Evolutionary conservation across 75 land plant species (phyloP).

Genomic region (Ceratopteris richardii): DNA sequence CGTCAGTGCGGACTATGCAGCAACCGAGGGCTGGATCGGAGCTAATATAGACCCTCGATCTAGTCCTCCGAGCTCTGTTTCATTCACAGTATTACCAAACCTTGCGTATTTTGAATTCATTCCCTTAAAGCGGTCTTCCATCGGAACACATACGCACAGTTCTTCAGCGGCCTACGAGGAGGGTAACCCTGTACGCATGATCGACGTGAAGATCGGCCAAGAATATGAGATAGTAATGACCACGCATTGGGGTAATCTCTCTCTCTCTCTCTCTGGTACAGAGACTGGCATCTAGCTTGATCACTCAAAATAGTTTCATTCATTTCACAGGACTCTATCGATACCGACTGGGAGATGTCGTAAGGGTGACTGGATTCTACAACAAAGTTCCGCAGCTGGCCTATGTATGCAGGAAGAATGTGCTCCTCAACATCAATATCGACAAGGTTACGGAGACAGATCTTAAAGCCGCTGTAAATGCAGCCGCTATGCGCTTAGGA

Average conservation of each 20-base stretch:
- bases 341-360: slow-evolving; percentile 28
- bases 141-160: no score
- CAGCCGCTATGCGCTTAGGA: slow-evolving; percentile 4
- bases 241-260: slow-evolving; percentile 49
- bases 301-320: background rate
- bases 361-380: slow-evolving; percentile 24
- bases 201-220: slow-evolving; percentile 66
- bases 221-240: slow-evolving; percentile 83
- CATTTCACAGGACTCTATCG: slow-evolving; percentile 10
- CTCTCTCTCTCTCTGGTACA: no score
- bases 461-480: slow-evolving; percentile 13
- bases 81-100: slow-evolving; percentile 58
- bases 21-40: slow-evolving; percentile 74
- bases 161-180: slow-evolving; percentile 1
- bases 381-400: slow-evolving; percentile 17
- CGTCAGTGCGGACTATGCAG: slow-evolving; percentile 59
- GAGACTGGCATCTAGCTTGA: no score
- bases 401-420: slow-evolving; percentile 19
- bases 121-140: slow-evolving; percentile 27
- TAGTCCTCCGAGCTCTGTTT: slow-evolving; percentile 41
- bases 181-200: slow-evolving; percentile 42
- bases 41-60: slow-evolving; percentile 46
- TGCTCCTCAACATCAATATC: slow-evolving; percentile 14
- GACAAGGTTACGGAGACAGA: slow-evolving; percentile 15
- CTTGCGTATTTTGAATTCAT: slow-evolving; percentile 73